Evolutionary conservation across 108 stramenopile species (phyloP), one percentile per base, ranked within the genome.

Genomic region (Asterionellopsis glacialis): DNA sequence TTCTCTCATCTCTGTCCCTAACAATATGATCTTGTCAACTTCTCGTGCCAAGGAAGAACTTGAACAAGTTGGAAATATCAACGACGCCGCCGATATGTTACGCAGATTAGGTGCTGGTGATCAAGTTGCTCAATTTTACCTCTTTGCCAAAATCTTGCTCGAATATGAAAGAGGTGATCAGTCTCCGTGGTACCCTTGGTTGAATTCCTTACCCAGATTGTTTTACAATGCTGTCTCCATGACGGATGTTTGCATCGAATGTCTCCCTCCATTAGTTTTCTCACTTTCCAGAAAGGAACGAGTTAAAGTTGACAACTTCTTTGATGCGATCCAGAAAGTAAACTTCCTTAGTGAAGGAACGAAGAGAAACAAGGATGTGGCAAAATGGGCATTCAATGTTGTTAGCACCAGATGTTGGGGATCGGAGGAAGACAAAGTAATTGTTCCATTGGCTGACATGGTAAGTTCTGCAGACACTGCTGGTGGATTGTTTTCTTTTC

Each of bases 381-480:
- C 76, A 16, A 84, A 84, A 48, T 84, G 83, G 83, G 80, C 77
- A 3, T 84, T 73, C 63, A 77, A 80, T 47, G 80, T 81, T 12
- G 83, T 74, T 1, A 39, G 73, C 11, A 84, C 83, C 19, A 70
- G 83, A 24, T 79, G 67, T 15, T 51, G 63, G 11, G 73, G 69
- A 18, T 57, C 55, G 24, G 50, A 72, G 48, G 72, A 75, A 33
- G 75, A 74, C 57, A 73, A 67, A 3, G 39, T 41, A 13, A 62
- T 83, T 59, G 77, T 75, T 1, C 82, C 82, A 1, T 66, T 83
- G 68, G 77, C 68, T 1, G 82, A 83, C 52, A 78, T 78, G 76
- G 42, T 58, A 22, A 42, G 43, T 42, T 1, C 10, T 9, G 15
- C 10, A 57, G 24, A 16, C 9, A 13, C 9, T 11, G 25, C 9